A percentile compares a stretch with the other conserved stretches of the same genome.
These are phyloP conservation scores for Gossypium trilobum DNA, from an alignment of 441 rosid species.

Conservation along the genomic window DNA sequence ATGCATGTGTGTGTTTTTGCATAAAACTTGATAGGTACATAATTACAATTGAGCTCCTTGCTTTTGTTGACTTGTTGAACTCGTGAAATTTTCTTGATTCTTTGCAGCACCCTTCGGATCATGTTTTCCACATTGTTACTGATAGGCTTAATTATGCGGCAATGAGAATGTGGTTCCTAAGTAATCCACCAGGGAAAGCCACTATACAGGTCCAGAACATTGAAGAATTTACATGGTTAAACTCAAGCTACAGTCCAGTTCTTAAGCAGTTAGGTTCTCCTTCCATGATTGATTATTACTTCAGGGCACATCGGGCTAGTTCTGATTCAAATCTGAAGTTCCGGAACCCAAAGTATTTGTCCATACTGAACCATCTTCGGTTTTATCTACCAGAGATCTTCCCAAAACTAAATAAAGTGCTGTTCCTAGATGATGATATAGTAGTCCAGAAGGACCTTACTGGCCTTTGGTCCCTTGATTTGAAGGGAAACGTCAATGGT, in stretches of 20 bases:
- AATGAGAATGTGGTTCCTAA: slow-evolving; percentile 74
- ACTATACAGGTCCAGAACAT: slow-evolving; percentile 60
- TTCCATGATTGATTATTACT: slow-evolving; percentile 88
- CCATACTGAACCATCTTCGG: slow-evolving; percentile 89
- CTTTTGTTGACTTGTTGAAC: slow-evolving; percentile 13
- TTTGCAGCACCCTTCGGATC: slow-evolving; percentile 51
- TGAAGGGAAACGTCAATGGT: slow-evolving; percentile 90
- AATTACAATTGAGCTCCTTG: not conserved
- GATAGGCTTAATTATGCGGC: slow-evolving; percentile 68
- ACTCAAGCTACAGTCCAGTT: slow-evolving; percentile 89
- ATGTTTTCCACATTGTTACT: slow-evolving; percentile 61
- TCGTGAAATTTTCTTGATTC: slow-evolving; percentile 14
- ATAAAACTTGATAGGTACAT: not conserved
- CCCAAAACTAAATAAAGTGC: slow-evolving; percentile 77
- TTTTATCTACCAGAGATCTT: slow-evolving; percentile 93
- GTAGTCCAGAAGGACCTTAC: slow-evolving; percentile 85
- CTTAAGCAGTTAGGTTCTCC: slow-evolving; percentile 79
- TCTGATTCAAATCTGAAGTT: slow-evolving; percentile 84
- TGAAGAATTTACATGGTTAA: slow-evolving; percentile 79
- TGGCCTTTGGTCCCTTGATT: slow-evolving; percentile 74
- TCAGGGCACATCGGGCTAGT: slow-evolving; percentile 58
- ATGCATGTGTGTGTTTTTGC: not conserved
- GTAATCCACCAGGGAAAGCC: slow-evolving; percentile 46
- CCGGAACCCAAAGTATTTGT: slow-evolving; percentile 86
- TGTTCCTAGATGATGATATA: slow-evolving; percentile 90